Percentiles rank a stretch among this genome's conserved stretches.
These are phyloP conservation scores for Dryas octopetala DNA, from an alignment of 306 rosid species.

Conservation along the genomic window DNA sequence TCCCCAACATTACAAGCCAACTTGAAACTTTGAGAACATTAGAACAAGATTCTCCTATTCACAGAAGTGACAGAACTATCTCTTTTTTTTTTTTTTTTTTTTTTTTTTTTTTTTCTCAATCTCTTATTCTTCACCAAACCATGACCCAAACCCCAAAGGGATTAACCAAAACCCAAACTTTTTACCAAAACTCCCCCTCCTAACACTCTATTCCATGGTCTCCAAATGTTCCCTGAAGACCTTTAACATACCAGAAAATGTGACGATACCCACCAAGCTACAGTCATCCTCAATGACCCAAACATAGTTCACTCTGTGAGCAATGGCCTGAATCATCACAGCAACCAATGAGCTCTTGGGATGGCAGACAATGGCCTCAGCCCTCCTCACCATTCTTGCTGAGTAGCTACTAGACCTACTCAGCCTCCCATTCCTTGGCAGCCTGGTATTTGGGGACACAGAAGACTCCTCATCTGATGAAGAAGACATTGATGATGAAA, in stretches of 20 bases:
- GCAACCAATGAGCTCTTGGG: conserved; percentile 87
- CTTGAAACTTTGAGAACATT: neutral
- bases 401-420: conserved; percentile 74
- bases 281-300: conserved; percentile 95
- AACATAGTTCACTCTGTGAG: conserved; percentile 86
- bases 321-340: conserved; percentile 95
- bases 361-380: conserved; percentile 90
- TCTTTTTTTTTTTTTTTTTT: neutral
- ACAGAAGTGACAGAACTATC: neutral
- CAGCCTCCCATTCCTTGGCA: conserved; percentile 47
- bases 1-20: conserved; percentile 9
- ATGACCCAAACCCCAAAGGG: neutral
- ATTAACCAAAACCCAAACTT: neutral
- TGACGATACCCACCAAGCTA: conserved; percentile 82
- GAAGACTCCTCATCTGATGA: conserved; percentile 83
- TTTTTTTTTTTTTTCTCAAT: neutral
- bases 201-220: conserved; percentile 23
- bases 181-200: neutral
- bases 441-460: conserved; percentile 34
- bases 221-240: conserved; percentile 77
- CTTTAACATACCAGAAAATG: conserved; percentile 67
- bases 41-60: conserved; percentile 5
- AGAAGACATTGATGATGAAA: conserved; percentile 29
- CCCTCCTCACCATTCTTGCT: conserved; percentile 73
- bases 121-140: neutral